phyloP scores from a whole-genome alignment of 371 early-diverging fungal genomes.

The Syncephalastrum sp. region DNA sequence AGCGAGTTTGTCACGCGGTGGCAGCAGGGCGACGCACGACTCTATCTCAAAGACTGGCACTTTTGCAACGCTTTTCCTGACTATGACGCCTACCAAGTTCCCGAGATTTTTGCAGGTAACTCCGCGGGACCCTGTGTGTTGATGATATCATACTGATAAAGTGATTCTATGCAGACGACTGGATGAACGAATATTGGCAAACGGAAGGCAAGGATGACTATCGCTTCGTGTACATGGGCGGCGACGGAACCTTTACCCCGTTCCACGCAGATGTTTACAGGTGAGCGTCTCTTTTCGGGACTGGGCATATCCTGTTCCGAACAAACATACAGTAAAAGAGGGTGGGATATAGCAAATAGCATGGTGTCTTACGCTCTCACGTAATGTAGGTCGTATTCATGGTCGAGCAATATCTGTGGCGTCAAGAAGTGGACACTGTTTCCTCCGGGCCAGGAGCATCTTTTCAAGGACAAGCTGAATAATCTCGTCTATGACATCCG shows the following conservation, averaged over 20 bases:
- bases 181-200: slow-evolving; percentile 72
- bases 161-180: slow-evolving; percentile 52
- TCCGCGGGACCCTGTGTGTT: not conserved
- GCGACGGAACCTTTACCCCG: slow-evolving; percentile 72
- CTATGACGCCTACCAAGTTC: slow-evolving; percentile 46
- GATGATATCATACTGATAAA: slow-evolving; percentile 3
- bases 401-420: slow-evolving; percentile 80
- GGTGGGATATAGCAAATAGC: not conserved
- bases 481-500: slow-evolving; percentile 62
- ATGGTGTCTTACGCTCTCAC: not conserved
- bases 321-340: too few species aligned
- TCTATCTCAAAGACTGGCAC: slow-evolving; percentile 78
- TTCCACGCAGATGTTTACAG: slow-evolving; percentile 77
- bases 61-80: slow-evolving; percentile 52
- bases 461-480: slow-evolving; percentile 43
- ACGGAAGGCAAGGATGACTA: slow-evolving; percentile 60
- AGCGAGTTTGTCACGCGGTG: slow-evolving; percentile 52
- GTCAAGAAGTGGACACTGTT: slow-evolving; percentile 72
- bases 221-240: slow-evolving; percentile 74
- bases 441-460: slow-evolving; percentile 59
- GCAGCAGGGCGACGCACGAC: slow-evolving; percentile 27
- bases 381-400: slow-evolving; percentile 61
- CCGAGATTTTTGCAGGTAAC: slow-evolving; percentile 53
- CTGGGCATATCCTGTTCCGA: too few species aligned
- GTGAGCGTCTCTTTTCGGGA: slow-evolving; percentile 12